Percentiles rank a stretch among this genome's conserved stretches.
Conservation (phyloP, 2,329 filamentous ascomycete species). For the Fusarium subglutinans region DNA sequence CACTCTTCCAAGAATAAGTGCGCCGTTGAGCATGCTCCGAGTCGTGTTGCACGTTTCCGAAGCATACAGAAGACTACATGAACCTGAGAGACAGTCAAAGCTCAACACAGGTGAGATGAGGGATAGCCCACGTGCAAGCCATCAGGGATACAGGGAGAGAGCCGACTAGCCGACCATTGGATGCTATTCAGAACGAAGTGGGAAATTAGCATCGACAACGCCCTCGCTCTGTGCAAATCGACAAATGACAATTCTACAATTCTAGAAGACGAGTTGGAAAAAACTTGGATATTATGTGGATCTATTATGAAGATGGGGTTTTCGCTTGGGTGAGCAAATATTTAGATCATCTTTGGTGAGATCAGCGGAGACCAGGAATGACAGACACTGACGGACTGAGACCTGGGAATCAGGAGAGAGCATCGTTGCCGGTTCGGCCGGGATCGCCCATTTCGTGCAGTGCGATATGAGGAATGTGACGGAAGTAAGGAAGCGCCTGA, state of each 20-base stretch:
- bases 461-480: slow-evolving; percentile 31
- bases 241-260: not conserved
- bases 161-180: not conserved
- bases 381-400: not conserved
- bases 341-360: slow-evolving; percentile 3
- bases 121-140: not conserved
- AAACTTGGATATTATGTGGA: slow-evolving; percentile 33
- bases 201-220: not conserved
- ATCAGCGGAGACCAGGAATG: slow-evolving; percentile 17
- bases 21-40: slow-evolving; percentile 9
- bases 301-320: slow-evolving; percentile 10
- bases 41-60: slow-evolving; percentile 10
- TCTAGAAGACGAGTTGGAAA: not conserved
- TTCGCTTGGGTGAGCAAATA: slow-evolving; percentile 18
- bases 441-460: slow-evolving; percentile 20
- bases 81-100: not conserved
- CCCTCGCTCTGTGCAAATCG: not conserved
- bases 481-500: not conserved
- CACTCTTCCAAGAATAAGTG: not conserved
- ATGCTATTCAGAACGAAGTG: not conserved
- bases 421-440: slow-evolving; percentile 19
- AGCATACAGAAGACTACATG: not conserved
- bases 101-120: not conserved
- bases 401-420: not conserved
- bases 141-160: not conserved